phyloP scores from a whole-genome alignment of 1,284 basidiomycete species.

The Malassezia japonica region DNA sequence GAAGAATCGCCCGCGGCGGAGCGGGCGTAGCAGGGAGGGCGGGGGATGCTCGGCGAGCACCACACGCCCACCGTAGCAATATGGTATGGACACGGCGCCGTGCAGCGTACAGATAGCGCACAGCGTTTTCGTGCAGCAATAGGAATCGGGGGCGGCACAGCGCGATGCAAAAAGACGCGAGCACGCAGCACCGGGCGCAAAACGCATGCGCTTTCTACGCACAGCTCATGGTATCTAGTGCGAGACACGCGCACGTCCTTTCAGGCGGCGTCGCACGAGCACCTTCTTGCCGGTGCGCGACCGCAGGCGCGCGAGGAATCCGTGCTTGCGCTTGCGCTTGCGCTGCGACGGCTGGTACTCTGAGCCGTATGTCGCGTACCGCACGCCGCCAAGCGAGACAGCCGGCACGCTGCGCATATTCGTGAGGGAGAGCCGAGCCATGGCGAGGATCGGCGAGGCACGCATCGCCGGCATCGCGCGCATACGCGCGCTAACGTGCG shows the following conservation, averaged over 20 bases:
- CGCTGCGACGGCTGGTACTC: conserved; percentile 83
- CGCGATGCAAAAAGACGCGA: too few relatives aligned
- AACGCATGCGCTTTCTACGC: too few relatives aligned
- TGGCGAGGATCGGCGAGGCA: conserved; percentile 7
- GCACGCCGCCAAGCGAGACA: conserved; percentile 1
- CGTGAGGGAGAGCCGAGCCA: background rate
- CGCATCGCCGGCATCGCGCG: background rate
- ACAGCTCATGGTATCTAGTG: conserved; percentile 16
- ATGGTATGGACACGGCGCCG: too few relatives aligned
- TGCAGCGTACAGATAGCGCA: too few relatives aligned
- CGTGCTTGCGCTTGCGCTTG: conserved; percentile 76
- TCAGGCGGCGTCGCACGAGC: conserved; percentile 49
- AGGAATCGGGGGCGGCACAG: too few relatives aligned
- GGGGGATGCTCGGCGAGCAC: too few relatives aligned
- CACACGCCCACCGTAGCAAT: too few relatives aligned
- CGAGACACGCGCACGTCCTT: conserved; percentile 25
- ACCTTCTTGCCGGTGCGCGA: conserved; percentile 60
- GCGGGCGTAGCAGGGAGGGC: too few relatives aligned
- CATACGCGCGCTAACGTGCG: background rate
- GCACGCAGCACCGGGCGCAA: too few relatives aligned
- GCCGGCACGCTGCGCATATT: background rate
- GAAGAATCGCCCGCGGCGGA: too few relatives aligned
- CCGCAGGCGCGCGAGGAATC: conserved; percentile 65
- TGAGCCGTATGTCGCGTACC: conserved; percentile 53
- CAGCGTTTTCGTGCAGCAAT: too few relatives aligned